Evolutionary conservation across 2,329 filamentous ascomycete genomes (phyloP), one percentile per base, ranked within the genome.

Genomic region (Aspergillus thermomutatus): DNA sequence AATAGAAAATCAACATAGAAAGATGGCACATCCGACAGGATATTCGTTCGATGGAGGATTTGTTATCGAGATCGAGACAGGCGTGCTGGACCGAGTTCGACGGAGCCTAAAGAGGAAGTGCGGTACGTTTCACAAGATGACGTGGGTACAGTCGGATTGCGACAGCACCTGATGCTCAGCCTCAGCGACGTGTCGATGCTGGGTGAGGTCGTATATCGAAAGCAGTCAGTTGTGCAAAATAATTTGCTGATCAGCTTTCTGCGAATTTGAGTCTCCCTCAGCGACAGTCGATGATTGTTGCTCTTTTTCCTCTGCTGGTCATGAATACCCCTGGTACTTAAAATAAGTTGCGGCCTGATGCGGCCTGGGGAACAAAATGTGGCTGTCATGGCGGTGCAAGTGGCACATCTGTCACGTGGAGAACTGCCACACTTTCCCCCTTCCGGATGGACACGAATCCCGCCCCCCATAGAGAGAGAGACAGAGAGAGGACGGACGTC

Each of bases 341-440:
- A 25, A 46, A 46, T 52, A 41, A 28, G 21, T 17, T 52, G 54
- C 51, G 48, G 46, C 47, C 50, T 60, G 34, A 23, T 52, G 54
- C 51, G 48, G 46, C 47, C 50, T 60, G 34, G 21, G 37, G 31
- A 46, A 46, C 11, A n/a, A 55, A 53, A 27, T 45, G 61, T 64
- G 61, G 61, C 56, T 59, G 55, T 46, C 45, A 31, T 48, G 56
- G 56, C 54, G 52, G 58, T 54, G 64, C 43, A 26, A 45, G 51
- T 58, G 57, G 54, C 62, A 57, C 40, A 41, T 8, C 23, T 9
- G 31, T 62, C 65, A 68, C 64, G 62, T 69, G 63, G 52, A 23
- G 55, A n/a, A 23, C 34, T 49, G 11, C 54, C 55, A 57, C 62
- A 23, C 57, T 63, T 63, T 62, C 56, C 52, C 52, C 49, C 61